Evolutionary conservation across 2,329 filamentous ascomycete genomes (phyloP), one percentile per base, ranked within the genome.

Genomic region (Incumbomyces delicatus): DNA sequence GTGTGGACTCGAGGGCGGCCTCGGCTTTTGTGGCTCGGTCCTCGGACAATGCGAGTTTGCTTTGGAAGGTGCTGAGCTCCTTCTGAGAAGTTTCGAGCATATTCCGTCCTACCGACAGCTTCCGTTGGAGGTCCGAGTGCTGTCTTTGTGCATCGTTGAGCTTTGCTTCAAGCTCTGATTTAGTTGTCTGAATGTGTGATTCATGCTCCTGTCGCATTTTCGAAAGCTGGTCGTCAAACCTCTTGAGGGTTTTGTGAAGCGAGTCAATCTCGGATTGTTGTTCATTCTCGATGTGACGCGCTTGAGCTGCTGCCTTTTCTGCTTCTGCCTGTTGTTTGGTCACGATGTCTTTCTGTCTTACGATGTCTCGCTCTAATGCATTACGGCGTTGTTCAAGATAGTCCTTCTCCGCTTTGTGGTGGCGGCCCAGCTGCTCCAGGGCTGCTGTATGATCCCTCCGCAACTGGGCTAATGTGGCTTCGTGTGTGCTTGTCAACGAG

Each of bases 111-210:
- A 70, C 73, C 7, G 65, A 62, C 29, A 63, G 63, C 56, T 74
- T 70, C 44, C 74, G 71, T 2, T 74, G 68, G 10, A 70, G 70
- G 53, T 82, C 72, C 1, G 83, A 60, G 53, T 85, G 81, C 53
- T 78, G 72, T 0, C 69, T 60, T 55, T 78, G 78, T 49, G 74
- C 72, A 59, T 81, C 82, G 57, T 73, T 77, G 36, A 74, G 73
- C 72, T 82, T 61, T 13, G 52, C 60, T 36, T 40, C 17, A 32
- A 66, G 54, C 37, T 59, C 57, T 17, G 50, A 32, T 22, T 18
- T 38, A 10, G 22, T 17, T 12, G 43, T 8, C 17, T 40, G 43
- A 10, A 46, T 14, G 20, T 38, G 14, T 13, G 30, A 36, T n/a
- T 44, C 41, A 13, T 44, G 41, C 18, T 44, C 16, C 14, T 35